Evolutionary conservation across 2,329 filamentous ascomycete genomes (phyloP).

Genomic region (Sclerotinia glacialis): DNA sequence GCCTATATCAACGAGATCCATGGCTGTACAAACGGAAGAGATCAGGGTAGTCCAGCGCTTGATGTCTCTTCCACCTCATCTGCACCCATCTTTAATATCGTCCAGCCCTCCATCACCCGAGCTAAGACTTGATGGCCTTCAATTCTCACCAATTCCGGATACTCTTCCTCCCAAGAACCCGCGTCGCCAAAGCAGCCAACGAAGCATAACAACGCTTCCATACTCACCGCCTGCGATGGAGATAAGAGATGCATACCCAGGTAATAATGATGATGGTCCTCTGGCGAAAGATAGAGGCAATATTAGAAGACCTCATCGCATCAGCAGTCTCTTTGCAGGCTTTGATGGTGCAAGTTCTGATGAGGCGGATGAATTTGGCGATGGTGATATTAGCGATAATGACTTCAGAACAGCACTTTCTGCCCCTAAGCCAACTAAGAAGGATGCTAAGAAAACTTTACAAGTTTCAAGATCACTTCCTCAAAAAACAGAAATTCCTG

Average conservation of each 20-base stretch:
- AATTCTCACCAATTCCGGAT: slow-evolving; percentile 53
- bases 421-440: slow-evolving; percentile 52
- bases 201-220: slow-evolving; percentile 45
- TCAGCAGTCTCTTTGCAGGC: slow-evolving; percentile 82
- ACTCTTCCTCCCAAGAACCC: slow-evolving; percentile 59
- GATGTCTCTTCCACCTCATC: slow-evolving; percentile 69
- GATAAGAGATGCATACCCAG: slow-evolving; percentile 66
- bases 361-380: slow-evolving; percentile 61
- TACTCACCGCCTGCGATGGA: slow-evolving; percentile 49
- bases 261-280: slow-evolving; percentile 78
- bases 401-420: slow-evolving; percentile 66
- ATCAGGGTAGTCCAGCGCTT: slow-evolving; percentile 80
- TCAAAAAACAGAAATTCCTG: slow-evolving; percentile 32
- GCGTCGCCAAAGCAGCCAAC: slow-evolving; percentile 50
- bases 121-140: slow-evolving; percentile 35
- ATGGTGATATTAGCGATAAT: slow-evolving; percentile 61
- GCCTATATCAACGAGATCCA: slow-evolving; percentile 42
- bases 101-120: slow-evolving; percentile 58
- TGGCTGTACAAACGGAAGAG: slow-evolving; percentile 78
- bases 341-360: slow-evolving; percentile 72
- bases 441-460: slow-evolving; percentile 25
- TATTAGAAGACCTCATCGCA: slow-evolving; percentile 65
- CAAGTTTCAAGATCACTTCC: slow-evolving; percentile 35
- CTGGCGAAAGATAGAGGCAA: slow-evolving; percentile 55
- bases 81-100: slow-evolving; percentile 73